A percentile compares a stretch with the other conserved stretches of the same genome.
Evolutionary conservation across 225 moss, liverwort and hornwort species (phyloP).

Genomic region (Marchantia paleacea): DNA sequence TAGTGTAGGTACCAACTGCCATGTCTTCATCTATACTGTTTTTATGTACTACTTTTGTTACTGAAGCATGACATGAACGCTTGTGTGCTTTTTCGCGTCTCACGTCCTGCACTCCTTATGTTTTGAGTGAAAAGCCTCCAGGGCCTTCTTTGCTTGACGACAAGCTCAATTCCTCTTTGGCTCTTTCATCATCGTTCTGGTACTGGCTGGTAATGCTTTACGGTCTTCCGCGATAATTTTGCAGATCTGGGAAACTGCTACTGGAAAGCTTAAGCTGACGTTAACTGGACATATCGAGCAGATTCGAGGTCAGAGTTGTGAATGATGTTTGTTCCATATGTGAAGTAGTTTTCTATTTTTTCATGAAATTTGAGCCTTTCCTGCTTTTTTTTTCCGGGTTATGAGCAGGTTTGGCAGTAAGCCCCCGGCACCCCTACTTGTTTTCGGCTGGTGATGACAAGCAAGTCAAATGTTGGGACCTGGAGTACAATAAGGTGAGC

Average conservation of each 20-base stretch:
- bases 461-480: constrained; percentile 99
- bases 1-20: no score
- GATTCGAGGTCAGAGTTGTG: constrained; percentile 67
- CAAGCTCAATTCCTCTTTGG: no score
- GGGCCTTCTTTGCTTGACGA: no score
- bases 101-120: no score
- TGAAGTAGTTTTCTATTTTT: neutral
- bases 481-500: constrained; percentile 90
- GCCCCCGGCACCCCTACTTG: constrained; percentile 87
- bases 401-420: constrained; percentile 86
- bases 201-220: no score
- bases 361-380: neutral
- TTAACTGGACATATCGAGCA: constrained; percentile 98
- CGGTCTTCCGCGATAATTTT: neutral
- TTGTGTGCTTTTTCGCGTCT: no score
- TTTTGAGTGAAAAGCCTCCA: no score
- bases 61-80: no score
- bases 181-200: no score
- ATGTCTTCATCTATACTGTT: no score
- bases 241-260: constrained; percentile 96
- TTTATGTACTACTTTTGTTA: no score
- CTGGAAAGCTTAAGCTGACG: constrained; percentile 85
- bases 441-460: constrained; percentile 99
- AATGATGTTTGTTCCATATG: no score
- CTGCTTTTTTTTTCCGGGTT: neutral